phyloP scores from a whole-genome alignment of 192 early-diverging fungal genomes.

The Umbelopsis ramanniana region DNA sequence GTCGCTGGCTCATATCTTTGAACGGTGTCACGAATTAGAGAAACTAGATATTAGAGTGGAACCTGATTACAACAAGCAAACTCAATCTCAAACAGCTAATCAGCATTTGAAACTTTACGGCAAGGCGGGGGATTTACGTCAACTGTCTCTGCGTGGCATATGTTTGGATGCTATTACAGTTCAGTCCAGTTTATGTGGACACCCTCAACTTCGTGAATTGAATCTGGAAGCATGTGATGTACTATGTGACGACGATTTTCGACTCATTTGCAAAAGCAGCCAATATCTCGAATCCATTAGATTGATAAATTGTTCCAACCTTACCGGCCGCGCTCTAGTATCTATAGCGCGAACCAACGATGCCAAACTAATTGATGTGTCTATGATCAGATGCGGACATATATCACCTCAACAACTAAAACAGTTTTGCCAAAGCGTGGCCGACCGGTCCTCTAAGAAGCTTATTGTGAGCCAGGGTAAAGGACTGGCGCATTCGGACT shows the following conservation, averaged over 20 bases:
- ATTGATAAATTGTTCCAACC: not conserved
- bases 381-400: not conserved
- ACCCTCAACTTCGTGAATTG: not conserved
- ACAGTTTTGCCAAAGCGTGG: not conserved
- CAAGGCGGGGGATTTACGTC: not conserved
- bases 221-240: not conserved
- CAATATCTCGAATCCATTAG: not conserved
- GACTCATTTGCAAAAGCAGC: constrained; percentile 8
- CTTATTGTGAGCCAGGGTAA: not conserved
- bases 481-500: not conserved
- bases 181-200: constrained; percentile 2
- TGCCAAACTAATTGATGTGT: not conserved
- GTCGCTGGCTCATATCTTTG: not conserved
- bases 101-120: not conserved
- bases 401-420: not conserved
- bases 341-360: not conserved
- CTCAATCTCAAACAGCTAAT: not conserved
- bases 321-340: not conserved
- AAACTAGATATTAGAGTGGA: constrained; percentile 2
- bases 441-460: not conserved
- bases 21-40: not conserved
- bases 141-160: not conserved
- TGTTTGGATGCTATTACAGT: constrained; percentile 2
- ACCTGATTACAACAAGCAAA: not conserved
- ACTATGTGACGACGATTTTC: constrained; percentile 11